Evolutionary conservation across 768 basidiomycete genomes (phyloP), one percentile per base, ranked within the genome.

Genomic region (Lactarius sp.): DNA sequence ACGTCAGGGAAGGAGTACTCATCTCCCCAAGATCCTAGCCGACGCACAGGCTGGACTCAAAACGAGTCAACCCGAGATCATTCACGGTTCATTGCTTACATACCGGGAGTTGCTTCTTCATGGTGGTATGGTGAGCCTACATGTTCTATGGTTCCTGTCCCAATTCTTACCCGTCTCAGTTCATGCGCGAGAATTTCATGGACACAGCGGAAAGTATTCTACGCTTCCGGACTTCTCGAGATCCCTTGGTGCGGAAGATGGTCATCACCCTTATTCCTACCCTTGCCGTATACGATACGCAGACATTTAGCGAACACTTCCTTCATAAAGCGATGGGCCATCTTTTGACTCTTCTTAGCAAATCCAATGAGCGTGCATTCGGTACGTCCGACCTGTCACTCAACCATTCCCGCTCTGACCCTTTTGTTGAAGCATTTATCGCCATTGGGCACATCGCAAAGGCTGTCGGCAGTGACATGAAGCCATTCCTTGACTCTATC

Each of bases 191-290:
- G 70, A 85, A 82, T 55, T 98, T 92, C 72, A 73, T 89, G 51
- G 88, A 90, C 67, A 88, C 92, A 7, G 92, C 92, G 63, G 95
- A 98, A 59, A 86, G 91, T 67, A 92, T 98, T 52, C 79, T 98
- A 34, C 83, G 85, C 42, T 97, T 95, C 79, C 88, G 87, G 73
- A 83, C 88, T 9, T 90, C 93, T 72, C 83, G 92, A 66, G 97
- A 99, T 69, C 77, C 83, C 20, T 83, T 93, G 44, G 89, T 99
- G 63, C 86, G 94, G 50, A 90, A 92, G 74, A 94, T 93, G 78
- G 95, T 98, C 64, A 94, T 98, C 71, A 90, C 91, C 8, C 85
- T 99, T 71, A 94, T 99, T 51, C 96, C 97, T 0, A 91, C 92
- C 5, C 84, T 98, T 66, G 96, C 95, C 27, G 87, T 88, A 3